Conservation (phyloP, 225 moss, liverwort and hornwort species). For the Rhytidiadelphus loreus region DNA sequence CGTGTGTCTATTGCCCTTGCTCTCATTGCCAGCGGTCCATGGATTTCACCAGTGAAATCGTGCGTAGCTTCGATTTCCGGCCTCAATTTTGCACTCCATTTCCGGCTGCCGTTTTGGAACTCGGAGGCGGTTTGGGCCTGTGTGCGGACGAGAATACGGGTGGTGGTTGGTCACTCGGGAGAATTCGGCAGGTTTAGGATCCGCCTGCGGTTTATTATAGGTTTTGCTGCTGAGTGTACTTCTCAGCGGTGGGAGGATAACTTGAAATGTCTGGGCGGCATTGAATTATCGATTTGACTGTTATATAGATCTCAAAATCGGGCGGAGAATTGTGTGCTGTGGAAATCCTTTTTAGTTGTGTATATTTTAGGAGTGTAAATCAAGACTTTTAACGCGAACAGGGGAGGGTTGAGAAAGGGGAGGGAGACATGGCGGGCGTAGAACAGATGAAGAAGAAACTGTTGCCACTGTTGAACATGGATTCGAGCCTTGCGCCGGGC, state of each 20-base stretch:
- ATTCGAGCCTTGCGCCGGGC: slow-evolving; percentile 62
- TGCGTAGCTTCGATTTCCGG: background rate
- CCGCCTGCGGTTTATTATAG: background rate
- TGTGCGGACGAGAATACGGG: background rate
- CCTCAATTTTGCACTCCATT: background rate
- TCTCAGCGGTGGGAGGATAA: background rate
- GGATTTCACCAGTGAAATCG: background rate
- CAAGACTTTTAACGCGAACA: background rate
- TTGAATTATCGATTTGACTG: background rate
- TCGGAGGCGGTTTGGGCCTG: background rate
- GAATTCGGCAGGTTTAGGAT: slow-evolving; percentile 1
- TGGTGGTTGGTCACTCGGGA: background rate
- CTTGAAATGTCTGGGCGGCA: background rate
- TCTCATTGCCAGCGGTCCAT: background rate
- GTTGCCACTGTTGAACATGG: slow-evolving; percentile 73
- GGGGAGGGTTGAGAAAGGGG: background rate
- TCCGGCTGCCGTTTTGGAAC: background rate
- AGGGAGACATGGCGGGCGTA: slow-evolving; percentile 73
- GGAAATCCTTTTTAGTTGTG: background rate
- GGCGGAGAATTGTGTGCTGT: background rate
- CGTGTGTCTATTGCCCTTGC: background rate
- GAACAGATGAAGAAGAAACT: slow-evolving; percentile 99
- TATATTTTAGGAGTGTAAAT: background rate
- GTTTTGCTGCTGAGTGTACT: background rate
- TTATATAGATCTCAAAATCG: background rate